Conservation (phyloP, 2,329 filamentous ascomycete genomes). For the Cladosporium velox region DNA sequence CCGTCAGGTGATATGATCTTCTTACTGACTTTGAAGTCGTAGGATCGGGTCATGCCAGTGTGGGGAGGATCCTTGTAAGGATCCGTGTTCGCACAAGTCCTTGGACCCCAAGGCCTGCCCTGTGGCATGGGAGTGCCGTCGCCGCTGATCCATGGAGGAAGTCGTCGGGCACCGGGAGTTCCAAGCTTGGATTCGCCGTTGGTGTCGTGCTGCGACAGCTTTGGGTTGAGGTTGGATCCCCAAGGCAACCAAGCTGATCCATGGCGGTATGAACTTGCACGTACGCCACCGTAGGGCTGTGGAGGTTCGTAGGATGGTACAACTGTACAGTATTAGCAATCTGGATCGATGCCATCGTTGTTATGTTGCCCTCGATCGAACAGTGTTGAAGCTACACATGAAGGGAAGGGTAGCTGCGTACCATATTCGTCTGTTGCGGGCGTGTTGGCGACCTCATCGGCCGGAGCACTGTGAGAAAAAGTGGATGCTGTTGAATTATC, state of each 20-base stretch:
- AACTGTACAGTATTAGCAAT: background rate
- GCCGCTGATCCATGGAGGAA: conserved; percentile 29
- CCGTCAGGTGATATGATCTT: conserved; percentile 40
- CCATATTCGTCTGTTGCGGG: conserved; percentile 13
- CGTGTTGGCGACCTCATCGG: conserved; percentile 15
- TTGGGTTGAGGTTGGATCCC: conserved; percentile 11
- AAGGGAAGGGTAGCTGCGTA: background rate
- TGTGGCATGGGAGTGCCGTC: conserved; percentile 26
- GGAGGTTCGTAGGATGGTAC: background rate
- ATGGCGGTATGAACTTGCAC: conserved; percentile 18
- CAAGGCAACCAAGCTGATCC: conserved; percentile 18
- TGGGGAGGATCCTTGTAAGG: conserved; percentile 33
- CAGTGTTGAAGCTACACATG: background rate
- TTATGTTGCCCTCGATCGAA: background rate
- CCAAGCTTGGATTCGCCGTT: conserved; percentile 34
- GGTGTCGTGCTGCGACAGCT: conserved; percentile 29
- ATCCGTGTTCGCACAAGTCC: conserved; percentile 33
- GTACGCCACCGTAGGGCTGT: conserved; percentile 12
- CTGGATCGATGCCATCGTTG: background rate
- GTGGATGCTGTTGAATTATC: conserved; percentile 18
- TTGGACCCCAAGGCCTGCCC: conserved; percentile 33
- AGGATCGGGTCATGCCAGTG: conserved; percentile 39
- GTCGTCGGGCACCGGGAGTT: conserved; percentile 28
- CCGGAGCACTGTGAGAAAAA: conserved; percentile 9
- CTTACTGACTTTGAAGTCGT: conserved; percentile 36